Evolutionary conservation across 352 stramenopile genomes (phyloP).

Genomic region (Pythium periplocum): DNA sequence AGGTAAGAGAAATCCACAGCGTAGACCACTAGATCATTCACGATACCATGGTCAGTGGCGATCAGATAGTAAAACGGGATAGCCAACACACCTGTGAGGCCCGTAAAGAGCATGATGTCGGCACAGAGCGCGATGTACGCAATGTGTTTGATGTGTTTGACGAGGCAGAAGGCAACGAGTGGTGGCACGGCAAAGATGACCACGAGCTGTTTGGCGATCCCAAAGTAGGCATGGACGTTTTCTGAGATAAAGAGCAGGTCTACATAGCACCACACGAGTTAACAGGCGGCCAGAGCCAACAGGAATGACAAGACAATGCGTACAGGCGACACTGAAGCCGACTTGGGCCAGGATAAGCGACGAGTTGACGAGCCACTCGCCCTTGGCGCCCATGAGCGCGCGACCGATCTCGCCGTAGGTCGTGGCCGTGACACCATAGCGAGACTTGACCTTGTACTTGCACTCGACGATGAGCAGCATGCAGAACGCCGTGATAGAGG

Average conservation of each 20-base stretch:
- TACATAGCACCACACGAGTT: background rate
- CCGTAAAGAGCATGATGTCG: constrained; percentile 69
- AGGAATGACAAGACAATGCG: constrained; percentile 3
- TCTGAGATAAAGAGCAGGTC: constrained; percentile 82
- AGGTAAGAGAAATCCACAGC: constrained; percentile 58
- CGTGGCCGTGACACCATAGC: constrained; percentile 8
- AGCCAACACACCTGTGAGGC: constrained; percentile 25
- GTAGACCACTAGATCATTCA: constrained; percentile 34
- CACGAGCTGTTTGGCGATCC: constrained; percentile 23
- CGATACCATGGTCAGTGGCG: background rate
- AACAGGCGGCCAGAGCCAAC: background rate
- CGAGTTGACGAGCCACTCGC: constrained; percentile 55
- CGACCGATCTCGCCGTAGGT: constrained; percentile 59
- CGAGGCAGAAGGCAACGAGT: constrained; percentile 47
- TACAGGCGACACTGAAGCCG: constrained; percentile 62
- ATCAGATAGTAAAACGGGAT: background rate
- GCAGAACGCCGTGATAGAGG: constrained; percentile 22
- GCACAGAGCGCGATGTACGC: constrained; percentile 67
- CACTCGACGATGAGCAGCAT: constrained; percentile 29
- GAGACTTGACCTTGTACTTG: constrained; percentile 24
- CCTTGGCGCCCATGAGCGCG: constrained; percentile 35
- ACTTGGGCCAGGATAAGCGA: constrained; percentile 60
- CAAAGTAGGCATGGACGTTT: constrained; percentile 56
- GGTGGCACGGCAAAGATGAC: constrained; percentile 28
- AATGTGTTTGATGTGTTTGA: constrained; percentile 64